Evolutionary conservation across 352 stramenopile species (phyloP), one percentile per base, ranked within the genome.

Genomic region (Phytophthora kernoviae): DNA sequence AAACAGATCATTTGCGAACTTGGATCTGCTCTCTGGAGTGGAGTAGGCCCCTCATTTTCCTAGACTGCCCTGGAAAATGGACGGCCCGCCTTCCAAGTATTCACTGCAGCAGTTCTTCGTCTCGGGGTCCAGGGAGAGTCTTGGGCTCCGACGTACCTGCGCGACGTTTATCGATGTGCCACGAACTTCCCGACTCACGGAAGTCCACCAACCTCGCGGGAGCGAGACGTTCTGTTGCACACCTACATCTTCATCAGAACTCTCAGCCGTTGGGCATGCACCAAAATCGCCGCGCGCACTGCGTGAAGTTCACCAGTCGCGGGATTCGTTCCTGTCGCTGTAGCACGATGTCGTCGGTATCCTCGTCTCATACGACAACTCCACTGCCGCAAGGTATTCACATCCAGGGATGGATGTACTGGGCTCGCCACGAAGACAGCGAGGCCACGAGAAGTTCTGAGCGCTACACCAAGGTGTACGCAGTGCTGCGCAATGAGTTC

Each of bases 361-460:
- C 60, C 22, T 65, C 54, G 4, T 45, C 39, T 21, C 58, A 30
- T 20, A 56, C 74, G 42, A 62, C 63, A 41, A 79, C 66, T 15
- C 66, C 73, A 14, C 26, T 78, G 21, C 67, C 71, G 14, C 69
- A 78, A 26, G 70, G 61, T 22, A 65, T 75, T 14, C 48, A 65
- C 12, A 54, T 87, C 33, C 71, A 88, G 36, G 78, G 74, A 36
- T 91, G 82, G 82, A 90, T 90, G 78, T 91, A 91, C 68, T 91
- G 82, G 82, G 77, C 76, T 14, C 76, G 74, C 30, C 41, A 26
- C 22, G 70, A 77, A 0, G 55, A 74, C 47, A 40, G 9, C 45
- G 49, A 17, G 7, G 20, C 34, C 8, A 62, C 55, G 5, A 37
- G 45, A 12, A 66, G 86, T 30, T 51, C 47, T 4, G 55, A 81